Evolutionary conservation across 73 alveolate genomes (phyloP).

Genomic region (Durusdinium trenchii): DNA sequence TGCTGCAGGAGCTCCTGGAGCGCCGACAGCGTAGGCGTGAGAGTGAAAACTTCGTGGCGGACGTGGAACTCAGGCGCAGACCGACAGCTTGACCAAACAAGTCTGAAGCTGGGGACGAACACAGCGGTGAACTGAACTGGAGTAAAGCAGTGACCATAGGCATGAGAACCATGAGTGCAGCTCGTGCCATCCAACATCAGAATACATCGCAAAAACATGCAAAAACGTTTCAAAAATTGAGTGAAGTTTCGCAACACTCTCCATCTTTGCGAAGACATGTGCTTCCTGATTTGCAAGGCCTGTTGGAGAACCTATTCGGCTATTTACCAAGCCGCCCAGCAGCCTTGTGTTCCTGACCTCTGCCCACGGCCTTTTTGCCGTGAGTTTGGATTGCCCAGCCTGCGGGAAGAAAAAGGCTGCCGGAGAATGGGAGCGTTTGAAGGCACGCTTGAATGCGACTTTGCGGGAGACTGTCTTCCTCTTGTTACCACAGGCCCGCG

Average conservation of each 20-base stretch:
- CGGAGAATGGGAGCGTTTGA: constrained; percentile 68
- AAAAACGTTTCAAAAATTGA: too few species aligned
- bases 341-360: constrained; percentile 49
- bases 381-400: constrained; percentile 84
- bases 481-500: constrained; percentile 50
- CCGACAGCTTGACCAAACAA: too few species aligned
- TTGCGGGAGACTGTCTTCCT: constrained; percentile 60
- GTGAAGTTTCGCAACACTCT: too few species aligned
- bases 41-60: constrained; percentile 29
- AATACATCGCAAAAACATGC: too few species aligned
- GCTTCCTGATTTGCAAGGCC: constrained; percentile 47
- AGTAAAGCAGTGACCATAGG: too few species aligned
- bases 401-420: constrained; percentile 90
- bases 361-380: constrained; percentile 56
- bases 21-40: constrained; percentile 75
- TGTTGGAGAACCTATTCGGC: constrained; percentile 46
- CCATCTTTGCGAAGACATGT: too few species aligned
- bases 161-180: too few species aligned
- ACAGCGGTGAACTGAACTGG: too few species aligned
- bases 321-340: constrained; percentile 88
- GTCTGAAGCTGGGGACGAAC: too few species aligned
- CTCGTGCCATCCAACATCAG: too few species aligned
- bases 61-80: constrained; percentile 27
- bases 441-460: constrained; percentile 39
- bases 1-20: constrained; percentile 71